Evolutionary conservation across 352 stramenopile species (phyloP).

Genomic region (Pelagophyceae sp.): DNA sequence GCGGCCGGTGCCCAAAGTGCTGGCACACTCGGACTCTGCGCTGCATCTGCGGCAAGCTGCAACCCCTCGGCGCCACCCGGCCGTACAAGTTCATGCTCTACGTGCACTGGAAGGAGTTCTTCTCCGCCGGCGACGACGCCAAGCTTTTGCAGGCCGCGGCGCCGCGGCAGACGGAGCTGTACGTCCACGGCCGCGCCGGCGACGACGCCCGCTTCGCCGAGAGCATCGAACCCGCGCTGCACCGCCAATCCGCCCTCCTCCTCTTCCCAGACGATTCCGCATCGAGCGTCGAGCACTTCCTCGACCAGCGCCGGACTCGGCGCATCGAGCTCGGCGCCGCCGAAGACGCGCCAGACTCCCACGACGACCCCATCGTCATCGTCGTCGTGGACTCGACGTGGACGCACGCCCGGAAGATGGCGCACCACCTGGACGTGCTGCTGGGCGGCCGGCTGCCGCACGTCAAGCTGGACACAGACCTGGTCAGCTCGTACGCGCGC

Average conservation of each 20-base stretch:
- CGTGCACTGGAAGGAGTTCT: neutral
- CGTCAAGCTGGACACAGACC: constrained; percentile 15
- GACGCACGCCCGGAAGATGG: constrained; percentile 11
- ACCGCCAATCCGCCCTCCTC: neutral
- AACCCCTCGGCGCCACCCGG: neutral
- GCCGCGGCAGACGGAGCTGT: neutral
- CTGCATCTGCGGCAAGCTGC: neutral
- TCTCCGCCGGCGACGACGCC: constrained; percentile 2
- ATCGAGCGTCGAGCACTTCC: neutral
- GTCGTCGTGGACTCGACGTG: constrained; percentile 9
- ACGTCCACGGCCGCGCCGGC: neutral
- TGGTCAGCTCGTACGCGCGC: constrained; percentile 4
- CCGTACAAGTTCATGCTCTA: neutral
- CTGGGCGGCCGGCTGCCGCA: neutral
- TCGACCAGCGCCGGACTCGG: neutral
- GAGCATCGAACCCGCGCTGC: neutral
- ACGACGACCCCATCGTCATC: neutral
- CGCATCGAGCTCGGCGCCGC: neutral
- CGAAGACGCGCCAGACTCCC: neutral
- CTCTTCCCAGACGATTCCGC: neutral
- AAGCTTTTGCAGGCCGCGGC: neutral
- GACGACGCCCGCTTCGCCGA: neutral
- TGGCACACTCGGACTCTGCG: neutral
- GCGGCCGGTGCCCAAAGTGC: neutral
- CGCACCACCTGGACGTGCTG: neutral